Evolutionary conservation across 208 protist species (phyloP), one percentile per base, ranked within the genome.

Genomic region (Acanthamoeba lenticulata): DNA sequence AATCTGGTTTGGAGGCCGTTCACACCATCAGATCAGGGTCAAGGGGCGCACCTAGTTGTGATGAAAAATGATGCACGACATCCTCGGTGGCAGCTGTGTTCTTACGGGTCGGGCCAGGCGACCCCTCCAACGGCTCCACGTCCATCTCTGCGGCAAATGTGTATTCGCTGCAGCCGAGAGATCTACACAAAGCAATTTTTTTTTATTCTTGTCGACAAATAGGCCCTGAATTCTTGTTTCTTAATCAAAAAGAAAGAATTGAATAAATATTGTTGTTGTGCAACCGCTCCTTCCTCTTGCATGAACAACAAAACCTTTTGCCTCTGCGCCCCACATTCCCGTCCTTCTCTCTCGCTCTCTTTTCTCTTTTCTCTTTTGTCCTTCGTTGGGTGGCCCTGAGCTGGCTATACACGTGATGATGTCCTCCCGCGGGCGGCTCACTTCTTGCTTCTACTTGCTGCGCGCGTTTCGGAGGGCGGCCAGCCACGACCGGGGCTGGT

Each of bases 381-480:
- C 9, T 29, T 62, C 55, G 24, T 34, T 17, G 55, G 11, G 55
- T 7, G 24, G 24, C 17, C 55, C 55, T 15, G 55, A n/a, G 55
- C 55, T 24, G 55, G 55, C 55, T 62, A 29, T 62, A 62, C 55
- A 62, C 38, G 52, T 27, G 52, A 60, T 11, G 67, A 77, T 77
- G 67, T 77, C 29, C 24, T 77, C 40, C 21, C 17, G 15, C 34
- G 29, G 19, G 32, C 38, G 19, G 65, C n/a, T 74, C 29, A 0
- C 2, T 27, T 69, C 60, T 69, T n/a, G 6, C 5, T 32, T 17
- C 67, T 77, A 77, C 67, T 77, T 77, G 67, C 15, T n/a, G 67
- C 67, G 67, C 38, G 67, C 67, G 38, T 77, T 77, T 77, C 67
- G 67, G 67, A 77, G 67, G 38, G 67, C 67, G 67, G 67, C 67